phyloP scores from a whole-genome alignment of 78 protist species.

The Dictyostelium intermedium region DNA sequence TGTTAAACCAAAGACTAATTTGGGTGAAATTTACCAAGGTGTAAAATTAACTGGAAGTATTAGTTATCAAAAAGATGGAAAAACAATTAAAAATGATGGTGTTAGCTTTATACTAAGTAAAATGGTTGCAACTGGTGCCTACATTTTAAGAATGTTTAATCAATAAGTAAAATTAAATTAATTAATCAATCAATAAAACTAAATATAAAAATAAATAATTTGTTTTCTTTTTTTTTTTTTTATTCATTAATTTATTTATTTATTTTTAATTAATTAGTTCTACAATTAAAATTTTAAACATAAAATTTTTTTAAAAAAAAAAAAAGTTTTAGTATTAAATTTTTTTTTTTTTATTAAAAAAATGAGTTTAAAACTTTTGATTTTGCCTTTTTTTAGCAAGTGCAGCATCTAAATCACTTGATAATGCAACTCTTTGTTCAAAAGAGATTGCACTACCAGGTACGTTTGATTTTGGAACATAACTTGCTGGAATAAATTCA shows the following conservation, averaged over 20 bases:
- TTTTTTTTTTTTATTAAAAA: too few species aligned
- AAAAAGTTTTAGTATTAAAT: too few species aligned
- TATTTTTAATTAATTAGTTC: background rate
- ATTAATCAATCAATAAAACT: too few species aligned
- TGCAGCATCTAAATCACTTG: slow-evolving; percentile 60
- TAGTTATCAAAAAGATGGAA: background rate
- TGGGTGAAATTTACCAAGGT: background rate
- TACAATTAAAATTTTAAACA: background rate
- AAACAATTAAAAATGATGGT: background rate
- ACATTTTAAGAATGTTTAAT: background rate
- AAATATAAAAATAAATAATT: too few species aligned
- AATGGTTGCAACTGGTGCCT: background rate
- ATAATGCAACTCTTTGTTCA: slow-evolving; percentile 59
- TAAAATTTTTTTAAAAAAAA: too few species aligned
- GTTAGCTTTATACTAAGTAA: background rate
- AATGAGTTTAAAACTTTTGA: background rate
- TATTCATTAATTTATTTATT: too few species aligned
- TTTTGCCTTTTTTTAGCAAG: slow-evolving; percentile 16
- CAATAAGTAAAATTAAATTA: too few species aligned
- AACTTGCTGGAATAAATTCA: slow-evolving; percentile 34
- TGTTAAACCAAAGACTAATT: background rate
- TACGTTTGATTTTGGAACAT: slow-evolving; percentile 8
- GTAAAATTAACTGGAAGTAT: background rate
- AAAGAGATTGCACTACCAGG: slow-evolving; percentile 46
- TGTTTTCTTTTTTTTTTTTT: too few species aligned